Base-by-base conservation (phyloP, 129 eudicot species). In the Dittrichia graveolens region DNA sequence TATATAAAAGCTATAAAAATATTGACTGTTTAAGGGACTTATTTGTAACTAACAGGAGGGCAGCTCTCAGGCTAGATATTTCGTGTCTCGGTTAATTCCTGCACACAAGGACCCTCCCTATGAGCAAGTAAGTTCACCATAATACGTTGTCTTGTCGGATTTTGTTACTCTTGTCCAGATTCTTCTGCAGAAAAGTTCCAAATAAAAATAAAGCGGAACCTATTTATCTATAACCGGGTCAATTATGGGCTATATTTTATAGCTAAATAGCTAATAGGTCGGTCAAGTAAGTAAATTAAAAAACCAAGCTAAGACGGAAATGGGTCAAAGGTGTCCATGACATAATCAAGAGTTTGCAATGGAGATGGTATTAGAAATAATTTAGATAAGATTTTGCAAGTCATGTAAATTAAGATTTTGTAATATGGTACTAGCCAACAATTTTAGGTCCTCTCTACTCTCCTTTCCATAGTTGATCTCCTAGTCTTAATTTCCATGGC, bases 91-190 rank as follows among this genome's bases (percentile, higher is more conserved):
- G 66, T 54, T 94, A 64, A 90, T 94, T 78, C 99, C 99, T 55
- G 99, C 99, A 65, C 99, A 86, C 82, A 90, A 90, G 81, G 99
- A 94, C 67, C 99, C 99, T 62, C 97, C 99, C 3, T 94, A 90
- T 45, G 97, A 94, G 79, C 99, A 90, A 79, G 98, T 90, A 64
- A 78, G 82, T 77, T 41, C 34, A 35, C 1, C 62, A 57, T 61
- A 13, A 62, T 14, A 43, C 39, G 56, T 38, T 45, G 3, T 67
- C 16, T 5, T 74, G 44, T 41, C 63, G 78, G 62, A 49, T 62
- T 63, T 14, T 49, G 18, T 15, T 49, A 43, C 45, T 74, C 65
- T 42, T 49, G 34, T 44, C 16, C 34, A 24, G 14, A n/a, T 57
- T 58, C 8, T 44, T 45, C 39, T 61, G 50, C 65, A 31, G 46